These are phyloP conservation scores for Juglanconis oblonga DNA, from an alignment of 2,329 filamentous ascomycete genomes.

Conservation along the genomic window DNA sequence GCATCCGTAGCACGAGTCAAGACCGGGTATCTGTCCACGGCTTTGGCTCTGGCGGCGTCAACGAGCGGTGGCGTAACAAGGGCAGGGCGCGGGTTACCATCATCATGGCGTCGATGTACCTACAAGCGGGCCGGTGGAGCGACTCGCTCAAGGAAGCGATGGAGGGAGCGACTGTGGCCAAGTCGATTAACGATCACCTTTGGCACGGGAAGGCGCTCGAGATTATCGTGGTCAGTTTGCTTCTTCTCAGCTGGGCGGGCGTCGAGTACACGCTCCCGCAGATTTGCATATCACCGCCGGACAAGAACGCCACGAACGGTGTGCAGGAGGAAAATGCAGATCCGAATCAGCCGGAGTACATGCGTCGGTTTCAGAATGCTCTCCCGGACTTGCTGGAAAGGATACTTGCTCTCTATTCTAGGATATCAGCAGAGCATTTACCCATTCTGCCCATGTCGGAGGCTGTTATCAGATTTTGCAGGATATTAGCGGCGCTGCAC, in stretches of 20 bases:
- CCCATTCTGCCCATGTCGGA: constrained; percentile 72
- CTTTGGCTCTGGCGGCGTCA: constrained; percentile 68
- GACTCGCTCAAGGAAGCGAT: constrained; percentile 82
- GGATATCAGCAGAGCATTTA: constrained; percentile 67
- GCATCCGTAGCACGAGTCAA: constrained; percentile 30
- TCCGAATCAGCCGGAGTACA: constrained; percentile 46
- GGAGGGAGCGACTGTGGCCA: constrained; percentile 75
- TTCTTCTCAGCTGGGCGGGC: constrained; percentile 81
- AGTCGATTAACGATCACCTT: constrained; percentile 83
- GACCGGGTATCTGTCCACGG: constrained; percentile 65
- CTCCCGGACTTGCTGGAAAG: constrained; percentile 74
- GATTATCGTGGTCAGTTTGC: constrained; percentile 74
- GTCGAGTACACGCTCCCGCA: constrained; percentile 76
- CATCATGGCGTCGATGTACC: constrained; percentile 78
- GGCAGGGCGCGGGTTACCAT: constrained; percentile 77
- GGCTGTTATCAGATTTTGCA: constrained; percentile 69
- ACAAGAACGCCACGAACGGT: constrained; percentile 34
- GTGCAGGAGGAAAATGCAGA: constrained; percentile 38
- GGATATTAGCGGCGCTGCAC: constrained; percentile 66
- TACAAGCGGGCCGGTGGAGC: constrained; percentile 85
- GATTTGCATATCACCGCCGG: constrained; percentile 50
- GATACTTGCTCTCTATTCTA: constrained; percentile 70
- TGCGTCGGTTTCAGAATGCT: constrained; percentile 53
- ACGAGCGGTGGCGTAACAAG: constrained; percentile 75
- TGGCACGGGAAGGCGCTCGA: constrained; percentile 97